Percentiles rank a stretch among this genome's conserved stretches.
phyloP scores from a whole-genome alignment of 352 stramenopile genomes.

The Phytophthora fragariaefolia region DNA sequence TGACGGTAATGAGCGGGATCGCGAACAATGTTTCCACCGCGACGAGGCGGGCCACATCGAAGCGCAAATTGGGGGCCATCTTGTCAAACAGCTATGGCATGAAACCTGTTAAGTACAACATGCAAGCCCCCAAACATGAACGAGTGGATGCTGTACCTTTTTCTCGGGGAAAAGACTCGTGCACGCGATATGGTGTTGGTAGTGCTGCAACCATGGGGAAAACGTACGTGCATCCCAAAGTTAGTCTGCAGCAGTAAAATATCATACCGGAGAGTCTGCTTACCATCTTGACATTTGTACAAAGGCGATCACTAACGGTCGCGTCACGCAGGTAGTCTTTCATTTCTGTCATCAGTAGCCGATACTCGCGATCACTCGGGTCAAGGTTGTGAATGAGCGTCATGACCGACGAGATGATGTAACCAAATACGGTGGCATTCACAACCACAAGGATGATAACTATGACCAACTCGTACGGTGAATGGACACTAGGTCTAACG shows the following conservation, averaged over 20 bases:
- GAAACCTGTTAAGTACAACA: background rate
- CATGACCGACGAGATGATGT: slow-evolving; percentile 84
- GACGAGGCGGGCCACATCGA: slow-evolving; percentile 82
- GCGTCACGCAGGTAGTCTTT: slow-evolving; percentile 87
- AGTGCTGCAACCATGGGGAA: slow-evolving; percentile 57
- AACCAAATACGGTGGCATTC: slow-evolving; percentile 84
- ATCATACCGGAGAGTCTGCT: background rate
- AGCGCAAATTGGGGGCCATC: slow-evolving; percentile 79
- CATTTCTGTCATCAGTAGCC: slow-evolving; percentile 81
- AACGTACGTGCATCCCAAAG: too few relatives aligned
- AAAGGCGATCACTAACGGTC: slow-evolving; percentile 56
- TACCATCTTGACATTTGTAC: slow-evolving; percentile 75
- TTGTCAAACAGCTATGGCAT: slow-evolving; percentile 76
- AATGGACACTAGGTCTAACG: slow-evolving; percentile 76
- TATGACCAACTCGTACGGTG: slow-evolving; percentile 66
- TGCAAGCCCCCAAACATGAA: background rate
- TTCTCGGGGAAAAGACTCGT: slow-evolving; percentile 83
- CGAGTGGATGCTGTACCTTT: slow-evolving; percentile 50
- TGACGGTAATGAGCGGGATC: slow-evolving; percentile 85
- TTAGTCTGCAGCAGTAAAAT: too few relatives aligned
- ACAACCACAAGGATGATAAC: slow-evolving; percentile 86
- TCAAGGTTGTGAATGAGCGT: slow-evolving; percentile 83
- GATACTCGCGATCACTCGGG: slow-evolving; percentile 80
- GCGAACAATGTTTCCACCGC: slow-evolving; percentile 77
- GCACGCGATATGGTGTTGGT: slow-evolving; percentile 70